A percentile compares a stretch with the other conserved stretches of the same genome.
Conservation (phyloP, 257 asterid species). For the Knoxia roxburghii region DNA sequence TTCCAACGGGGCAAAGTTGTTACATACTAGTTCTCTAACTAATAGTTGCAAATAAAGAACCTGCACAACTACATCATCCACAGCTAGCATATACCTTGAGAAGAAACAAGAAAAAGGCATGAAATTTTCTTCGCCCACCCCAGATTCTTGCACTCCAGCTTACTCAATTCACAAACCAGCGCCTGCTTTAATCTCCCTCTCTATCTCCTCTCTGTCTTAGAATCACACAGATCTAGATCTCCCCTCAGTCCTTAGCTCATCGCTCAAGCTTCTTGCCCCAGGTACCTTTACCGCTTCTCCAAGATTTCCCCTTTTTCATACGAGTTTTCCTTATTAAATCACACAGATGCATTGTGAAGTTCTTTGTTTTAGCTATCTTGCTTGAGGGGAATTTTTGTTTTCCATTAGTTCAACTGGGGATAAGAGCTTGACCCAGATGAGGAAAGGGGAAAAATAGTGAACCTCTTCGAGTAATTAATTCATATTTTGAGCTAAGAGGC, state of each 20-base stretch:
- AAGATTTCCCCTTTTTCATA: neutral
- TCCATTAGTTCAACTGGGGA: neutral
- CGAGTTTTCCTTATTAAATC: neutral
- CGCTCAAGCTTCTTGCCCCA: conserved; percentile 1
- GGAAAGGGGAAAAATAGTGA: neutral
- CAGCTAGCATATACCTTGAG: too few relatives aligned
- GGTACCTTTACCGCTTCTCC: neutral
- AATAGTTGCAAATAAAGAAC: too few relatives aligned
- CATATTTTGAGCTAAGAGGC: conserved; percentile 1
- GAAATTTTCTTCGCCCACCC: too few relatives aligned
- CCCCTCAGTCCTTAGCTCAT: conserved; percentile 1
- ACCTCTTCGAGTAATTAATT: neutral
- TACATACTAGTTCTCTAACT: too few relatives aligned
- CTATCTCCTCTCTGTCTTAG: neutral
- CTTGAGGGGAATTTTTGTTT: neutral
- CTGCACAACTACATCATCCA: too few relatives aligned
- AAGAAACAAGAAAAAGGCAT: too few relatives aligned
- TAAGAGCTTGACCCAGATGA: conserved; percentile 4
- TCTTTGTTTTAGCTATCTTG: neutral
- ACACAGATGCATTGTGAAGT: neutral
- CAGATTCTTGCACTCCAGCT: too few relatives aligned
- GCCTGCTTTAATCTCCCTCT: neutral
- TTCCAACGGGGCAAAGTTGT: too few relatives aligned
- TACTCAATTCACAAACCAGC: too few relatives aligned
- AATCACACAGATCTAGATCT: conserved; percentile 21